Base-by-base conservation (phyloP, 1,284 basidiomycete genomes). In the Flammula alnicola region DNA sequence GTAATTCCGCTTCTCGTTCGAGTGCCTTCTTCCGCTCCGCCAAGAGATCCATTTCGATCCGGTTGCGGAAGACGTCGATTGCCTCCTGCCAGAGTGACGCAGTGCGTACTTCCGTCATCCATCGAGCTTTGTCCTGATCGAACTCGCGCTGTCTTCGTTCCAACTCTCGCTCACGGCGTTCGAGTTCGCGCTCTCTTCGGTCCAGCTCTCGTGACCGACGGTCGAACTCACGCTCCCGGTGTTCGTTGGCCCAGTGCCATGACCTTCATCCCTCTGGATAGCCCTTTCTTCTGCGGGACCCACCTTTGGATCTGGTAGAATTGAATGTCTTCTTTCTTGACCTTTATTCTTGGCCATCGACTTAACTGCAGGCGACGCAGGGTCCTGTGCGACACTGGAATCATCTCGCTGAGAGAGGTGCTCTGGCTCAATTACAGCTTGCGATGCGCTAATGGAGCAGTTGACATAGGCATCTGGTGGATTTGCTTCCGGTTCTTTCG, bases 171-270 rank as follows among this genome's bases (percentile, higher is more conserved):
- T 52, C 50, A 9, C 39, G 12, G 6, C 50, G n/a, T 10, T 53
- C 46, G 14, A 49, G 42, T 22, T 55, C 53, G 16, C 53, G 49
- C 20, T 55, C 53, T 11, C 45, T 49, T n/a, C 53, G 39, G 23
- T 60, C 58, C 30, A 57, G 47, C 27, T 60, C 58, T 1, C 58
- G 53, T 19, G 56, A 44, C 12, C 58, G 46, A n/a, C 58, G 39
- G n/a, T 60, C 58, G 4, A 60, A 27, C 14, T 59, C 56, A 9
- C 56, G 51, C 17, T 55, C 53, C n/a, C 51, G 44, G 9, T 49
- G 46, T 31, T 58, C 53, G 11, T 12, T 19, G 29, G 31, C n/a
- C 31, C 14, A 27, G 8, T 25, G 14, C 39, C n/a, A 6, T 19
- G 19, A n/a, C 17, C 23, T 8, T 25, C 39, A n/a, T n/a, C n/a